Base-by-base conservation (phyloP, 176 grass and related monocot species). In the Avena insularis region DNA sequence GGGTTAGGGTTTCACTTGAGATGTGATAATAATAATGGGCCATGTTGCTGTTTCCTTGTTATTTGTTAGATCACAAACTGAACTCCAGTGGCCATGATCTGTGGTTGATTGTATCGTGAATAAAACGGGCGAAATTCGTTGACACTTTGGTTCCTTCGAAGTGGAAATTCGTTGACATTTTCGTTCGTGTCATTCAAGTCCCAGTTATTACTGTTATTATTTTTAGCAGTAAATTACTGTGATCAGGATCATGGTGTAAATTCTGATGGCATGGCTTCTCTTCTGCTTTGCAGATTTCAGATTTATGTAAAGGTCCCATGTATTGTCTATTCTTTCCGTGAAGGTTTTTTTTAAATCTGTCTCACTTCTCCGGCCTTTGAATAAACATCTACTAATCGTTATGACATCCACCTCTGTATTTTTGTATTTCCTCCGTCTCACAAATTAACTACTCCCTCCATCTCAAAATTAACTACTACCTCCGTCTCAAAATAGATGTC, bases 71-170 rank as follows among this genome's bases (percentile, higher is more conserved):
- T 38, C 35, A 29, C 63, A 86, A 73, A 83, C 33, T 72, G 54
- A 82, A 79, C 49, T 81, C 78, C 78, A 55, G 58, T 55, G 71
- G 46, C 45, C 71, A 38, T 71, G 53, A 85, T 25, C 21, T 85
- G 53, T 62, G 46, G 21, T 63, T 23, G 36, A 90, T 36, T 91
- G 86, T 91, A 85, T 70, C 71, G 62, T 86, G 53, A 88, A 91
- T 86, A 91, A 88, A 86, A 86, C 19, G 27, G 77, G 33, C 48
- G 50, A 29, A 85, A 88, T 88, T 84, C 12, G 51, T 49, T 10
- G 6, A 57, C 55, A 57, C 6, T 85, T 85, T 85, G 16, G 16
- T 85, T 80, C 15, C 23, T 45, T 58, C 46, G 9, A 9, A 48
- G 71, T 62, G 74, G 46, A 45, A 87, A 79, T 87, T 83, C 6